Evolutionary conservation across 805 yeast species (phyloP).

Genomic region (Wickerhamomyces bisporus): DNA sequence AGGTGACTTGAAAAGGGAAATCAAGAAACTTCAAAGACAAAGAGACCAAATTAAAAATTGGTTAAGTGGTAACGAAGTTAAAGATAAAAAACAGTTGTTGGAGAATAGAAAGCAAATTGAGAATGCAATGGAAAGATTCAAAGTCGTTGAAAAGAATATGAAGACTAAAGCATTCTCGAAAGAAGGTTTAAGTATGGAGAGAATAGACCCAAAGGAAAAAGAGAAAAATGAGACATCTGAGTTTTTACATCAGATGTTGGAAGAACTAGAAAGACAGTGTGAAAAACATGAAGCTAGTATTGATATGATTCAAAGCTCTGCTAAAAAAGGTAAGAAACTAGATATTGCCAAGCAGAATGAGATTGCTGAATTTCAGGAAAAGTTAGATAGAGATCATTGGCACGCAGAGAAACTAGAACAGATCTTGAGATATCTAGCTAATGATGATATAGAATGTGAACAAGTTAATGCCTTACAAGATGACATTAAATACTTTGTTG

Average conservation of each 20-base stretch:
- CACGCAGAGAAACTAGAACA: slow-evolving; percentile 77
- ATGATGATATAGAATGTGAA: slow-evolving; percentile 74
- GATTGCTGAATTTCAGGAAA: slow-evolving; percentile 56
- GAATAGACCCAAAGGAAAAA: slow-evolving; percentile 71
- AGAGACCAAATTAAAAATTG: slow-evolving; percentile 95
- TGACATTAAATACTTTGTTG: slow-evolving; percentile 89
- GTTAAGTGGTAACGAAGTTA: slow-evolving; percentile 87
- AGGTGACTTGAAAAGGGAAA: slow-evolving; percentile 87
- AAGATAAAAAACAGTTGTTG: slow-evolving; percentile 75
- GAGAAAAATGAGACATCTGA: slow-evolving; percentile 69
- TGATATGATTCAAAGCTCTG: slow-evolving; percentile 45
- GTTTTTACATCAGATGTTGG: slow-evolving; percentile 67
- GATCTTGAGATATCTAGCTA: slow-evolving; percentile 70
- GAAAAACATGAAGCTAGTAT: slow-evolving; percentile 74
- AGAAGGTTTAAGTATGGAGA: slow-evolving; percentile 79
- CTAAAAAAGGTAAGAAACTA: slow-evolving; percentile 53
- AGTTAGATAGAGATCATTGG: slow-evolving; percentile 67
- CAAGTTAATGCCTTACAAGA: slow-evolving; percentile 73
- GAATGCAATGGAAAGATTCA: slow-evolving; percentile 90
- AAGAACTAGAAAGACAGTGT: slow-evolving; percentile 74
- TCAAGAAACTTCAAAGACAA: slow-evolving; percentile 87
- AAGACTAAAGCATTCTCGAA: slow-evolving; percentile 92
- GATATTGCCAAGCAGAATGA: slow-evolving; percentile 52
- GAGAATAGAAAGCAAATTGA: slow-evolving; percentile 72
- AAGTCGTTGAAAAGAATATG: slow-evolving; percentile 87